A percentile compares a stretch with the other conserved stretches of the same genome.
Evolutionary conservation across 176 grass and related monocot species (phyloP).

Genomic region (Canna indica): DNA sequence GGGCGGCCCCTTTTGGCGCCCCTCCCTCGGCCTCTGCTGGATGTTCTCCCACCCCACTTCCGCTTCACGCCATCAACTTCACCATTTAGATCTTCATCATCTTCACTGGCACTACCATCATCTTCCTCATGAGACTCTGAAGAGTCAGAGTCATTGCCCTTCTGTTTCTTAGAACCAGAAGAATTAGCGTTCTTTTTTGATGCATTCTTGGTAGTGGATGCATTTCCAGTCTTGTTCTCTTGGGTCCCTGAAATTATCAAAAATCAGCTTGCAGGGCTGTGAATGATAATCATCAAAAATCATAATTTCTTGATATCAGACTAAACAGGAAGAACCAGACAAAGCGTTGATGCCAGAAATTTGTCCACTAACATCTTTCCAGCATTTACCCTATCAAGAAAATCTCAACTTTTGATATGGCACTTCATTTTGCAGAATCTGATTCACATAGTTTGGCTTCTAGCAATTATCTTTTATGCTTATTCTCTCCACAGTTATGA

Average conservation of each 20-base stretch:
- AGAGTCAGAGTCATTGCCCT: conserved; percentile 42
- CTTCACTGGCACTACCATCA: conserved; percentile 21
- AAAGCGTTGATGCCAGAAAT: not conserved
- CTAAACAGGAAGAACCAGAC: not conserved
- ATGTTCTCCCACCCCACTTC: conserved; percentile 45
- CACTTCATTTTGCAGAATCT: not conserved
- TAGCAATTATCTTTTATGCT: no score
- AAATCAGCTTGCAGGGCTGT: conserved; percentile 13
- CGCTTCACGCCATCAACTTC: conserved; percentile 35
- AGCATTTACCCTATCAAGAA: not conserved
- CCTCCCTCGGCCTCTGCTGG: conserved; percentile 55
- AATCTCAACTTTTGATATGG: not conserved
- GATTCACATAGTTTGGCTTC: not conserved
- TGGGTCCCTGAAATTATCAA: conserved; percentile 26
- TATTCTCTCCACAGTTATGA: no score
- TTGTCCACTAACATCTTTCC: not conserved
- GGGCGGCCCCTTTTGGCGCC: conserved; percentile 23
- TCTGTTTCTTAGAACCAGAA: conserved; percentile 49
- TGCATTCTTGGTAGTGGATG: conserved; percentile 36
- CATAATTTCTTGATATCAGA: no score
- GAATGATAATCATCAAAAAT: not conserved
- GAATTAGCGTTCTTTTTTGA: conserved; percentile 39
- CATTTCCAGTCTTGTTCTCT: conserved; percentile 23
- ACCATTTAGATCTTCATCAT: conserved; percentile 26
- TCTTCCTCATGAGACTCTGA: conserved; percentile 55